Conservation (phyloP, 139 green algal species). For the Bryopsis sp. region DNA sequence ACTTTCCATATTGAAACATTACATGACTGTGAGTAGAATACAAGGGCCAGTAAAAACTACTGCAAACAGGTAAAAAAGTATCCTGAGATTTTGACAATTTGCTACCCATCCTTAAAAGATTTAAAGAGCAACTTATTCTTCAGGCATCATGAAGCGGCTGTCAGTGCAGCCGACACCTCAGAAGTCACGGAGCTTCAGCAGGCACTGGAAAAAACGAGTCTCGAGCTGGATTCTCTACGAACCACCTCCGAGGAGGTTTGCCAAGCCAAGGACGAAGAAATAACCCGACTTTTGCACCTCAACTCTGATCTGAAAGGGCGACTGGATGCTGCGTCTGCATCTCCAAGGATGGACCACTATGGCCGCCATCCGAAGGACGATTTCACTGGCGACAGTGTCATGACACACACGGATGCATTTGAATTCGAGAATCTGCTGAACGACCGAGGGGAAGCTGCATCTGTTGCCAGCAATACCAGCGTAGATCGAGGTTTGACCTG, state of each 20-base stretch:
- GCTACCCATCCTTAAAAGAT: no score
- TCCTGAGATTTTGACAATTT: no score
- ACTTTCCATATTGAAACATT: no score
- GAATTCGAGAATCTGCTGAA: not conserved
- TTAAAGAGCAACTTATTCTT: no score
- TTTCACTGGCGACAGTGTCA: not conserved
- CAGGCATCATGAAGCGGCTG: no score
- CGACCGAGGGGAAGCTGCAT: not conserved
- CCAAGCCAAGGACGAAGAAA: constrained; percentile 7
- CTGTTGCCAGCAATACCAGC: not conserved
- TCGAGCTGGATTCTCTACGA: not conserved
- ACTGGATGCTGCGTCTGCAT: not conserved
- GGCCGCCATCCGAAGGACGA: not conserved
- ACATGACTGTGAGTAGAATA: no score
- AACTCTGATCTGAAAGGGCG: constrained; percentile 9
- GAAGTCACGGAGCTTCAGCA: not conserved
- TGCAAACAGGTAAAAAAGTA: no score
- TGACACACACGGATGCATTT: not conserved
- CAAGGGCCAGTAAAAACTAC: no score
- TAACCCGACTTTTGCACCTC: constrained; percentile 3
- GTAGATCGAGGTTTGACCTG: not conserved
- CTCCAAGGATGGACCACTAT: not conserved
- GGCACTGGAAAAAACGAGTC: not conserved
- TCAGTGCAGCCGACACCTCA: no score
- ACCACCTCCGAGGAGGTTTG: constrained; percentile 2